Conservation (phyloP, 2,329 filamentous ascomycete genomes). For the Kalaharituber pfeilii region DNA sequence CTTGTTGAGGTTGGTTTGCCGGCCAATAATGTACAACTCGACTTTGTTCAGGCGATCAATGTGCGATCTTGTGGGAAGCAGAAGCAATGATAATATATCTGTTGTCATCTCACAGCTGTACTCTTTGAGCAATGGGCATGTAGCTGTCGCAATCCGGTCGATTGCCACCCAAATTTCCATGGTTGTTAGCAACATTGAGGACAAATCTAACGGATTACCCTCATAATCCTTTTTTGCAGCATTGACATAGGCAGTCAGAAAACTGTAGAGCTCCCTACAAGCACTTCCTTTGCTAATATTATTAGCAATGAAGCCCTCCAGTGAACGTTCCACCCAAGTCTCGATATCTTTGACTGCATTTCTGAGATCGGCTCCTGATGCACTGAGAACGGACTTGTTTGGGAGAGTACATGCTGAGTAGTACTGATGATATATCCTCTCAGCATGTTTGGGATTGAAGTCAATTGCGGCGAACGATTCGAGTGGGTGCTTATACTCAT, state of each 20-base stretch:
- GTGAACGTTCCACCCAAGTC: slow-evolving; percentile 31
- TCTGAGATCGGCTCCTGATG: not conserved
- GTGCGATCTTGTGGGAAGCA: slow-evolving; percentile 31
- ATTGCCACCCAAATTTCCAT: slow-evolving; percentile 43
- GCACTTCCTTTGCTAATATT: slow-evolving; percentile 7
- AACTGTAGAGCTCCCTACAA: slow-evolving; percentile 22
- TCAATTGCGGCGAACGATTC: not conserved
- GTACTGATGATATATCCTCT: not conserved
- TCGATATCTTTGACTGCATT: slow-evolving; percentile 30
- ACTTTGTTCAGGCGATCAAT: slow-evolving; percentile 31
- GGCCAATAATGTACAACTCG: slow-evolving; percentile 30
- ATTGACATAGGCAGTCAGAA: slow-evolving; percentile 27
- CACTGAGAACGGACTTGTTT: not conserved
- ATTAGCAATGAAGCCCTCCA: slow-evolving; percentile 28
- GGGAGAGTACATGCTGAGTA: not conserved
- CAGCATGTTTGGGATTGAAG: slow-evolving; percentile 28
- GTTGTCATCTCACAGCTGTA: slow-evolving; percentile 34
- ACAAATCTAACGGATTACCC: slow-evolving; percentile 32
- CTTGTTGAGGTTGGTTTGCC: not conserved
- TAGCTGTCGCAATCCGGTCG: slow-evolving; percentile 32
- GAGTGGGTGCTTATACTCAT: not conserved
- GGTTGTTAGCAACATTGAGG: slow-evolving; percentile 39
- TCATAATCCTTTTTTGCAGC: slow-evolving; percentile 26
- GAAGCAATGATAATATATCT: slow-evolving; percentile 27
- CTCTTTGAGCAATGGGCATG: slow-evolving; percentile 29